Evolutionary conservation across 345 rosid genomes (phyloP).

Genomic region (Toxicodendron radicans): DNA sequence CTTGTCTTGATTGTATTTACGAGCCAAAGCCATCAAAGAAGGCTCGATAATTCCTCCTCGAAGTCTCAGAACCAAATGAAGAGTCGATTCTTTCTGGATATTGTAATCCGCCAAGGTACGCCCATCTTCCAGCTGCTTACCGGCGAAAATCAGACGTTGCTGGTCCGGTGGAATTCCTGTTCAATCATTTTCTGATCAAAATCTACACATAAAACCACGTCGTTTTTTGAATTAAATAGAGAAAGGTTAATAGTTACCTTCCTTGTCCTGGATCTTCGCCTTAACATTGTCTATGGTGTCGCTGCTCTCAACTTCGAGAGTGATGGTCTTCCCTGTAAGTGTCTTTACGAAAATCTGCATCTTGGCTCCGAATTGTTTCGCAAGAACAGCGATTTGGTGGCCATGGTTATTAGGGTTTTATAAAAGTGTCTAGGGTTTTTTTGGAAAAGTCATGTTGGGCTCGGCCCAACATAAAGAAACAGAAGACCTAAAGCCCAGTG

Average conservation of each 20-base stretch:
- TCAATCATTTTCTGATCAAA: not conserved
- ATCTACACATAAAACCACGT: not conserved
- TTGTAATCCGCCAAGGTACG: conserved; percentile 90
- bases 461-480: not conserved
- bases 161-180: conserved; percentile 91
- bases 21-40: conserved; percentile 89
- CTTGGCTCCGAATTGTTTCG: not conserved
- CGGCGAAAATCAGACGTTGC: conserved; percentile 87
- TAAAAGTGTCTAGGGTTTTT: conserved; percentile 33
- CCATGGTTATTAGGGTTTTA: conserved; percentile 5
- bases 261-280: conserved; percentile 93
- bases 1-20: conserved; percentile 87
- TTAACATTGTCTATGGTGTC: conserved; percentile 91
- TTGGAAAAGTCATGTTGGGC: not conserved
- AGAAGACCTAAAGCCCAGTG: too few species aligned
- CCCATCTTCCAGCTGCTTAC: conserved; percentile 93
- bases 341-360: conserved; percentile 97
- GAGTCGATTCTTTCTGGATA: conserved; percentile 87
- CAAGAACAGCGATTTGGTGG: not conserved
- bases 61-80: conserved; percentile 81
- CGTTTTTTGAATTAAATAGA: not conserved
- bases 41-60: conserved; percentile 95
- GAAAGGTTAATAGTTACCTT: conserved; percentile 36
- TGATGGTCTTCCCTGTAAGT: conserved; percentile 89
- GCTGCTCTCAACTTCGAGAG: conserved; percentile 92